Base-by-base conservation (phyloP, 371 early-diverging fungal genomes). In the Haplosporangium sp. region DNA sequence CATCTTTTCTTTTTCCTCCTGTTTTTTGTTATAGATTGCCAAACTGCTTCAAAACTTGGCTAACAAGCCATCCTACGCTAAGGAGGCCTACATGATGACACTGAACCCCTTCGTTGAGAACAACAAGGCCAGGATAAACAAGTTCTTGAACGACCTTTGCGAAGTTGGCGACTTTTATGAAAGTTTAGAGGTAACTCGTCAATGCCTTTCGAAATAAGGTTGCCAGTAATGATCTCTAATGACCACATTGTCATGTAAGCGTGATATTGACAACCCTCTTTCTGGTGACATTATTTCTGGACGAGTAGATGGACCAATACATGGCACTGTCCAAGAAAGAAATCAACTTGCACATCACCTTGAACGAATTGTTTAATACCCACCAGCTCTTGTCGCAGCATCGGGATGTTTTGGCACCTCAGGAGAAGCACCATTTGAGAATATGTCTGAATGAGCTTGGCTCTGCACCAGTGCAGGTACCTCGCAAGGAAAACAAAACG, bases 121-220 rank as follows among this genome's bases (percentile, higher is more conserved):
- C 59, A 95, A 98, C 85, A 95, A 95, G 69, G 86, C 86, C 37
- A 86, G 94, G 14, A 93, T 96, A 81, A 93, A 93, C 79, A 83
- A 85, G 81, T 98, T 98, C 80, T 80, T 98, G 51, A 92, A 91
- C 69, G 94, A 96, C 42, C 83, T 98, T 41, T 96, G 96, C 77
- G 97, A 97, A 86, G 96, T 98, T 5, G 90, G 92, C 53, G 98
- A 98, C 73, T 98, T 98, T 84, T 95, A 95, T 79, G 96, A 98
- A 73, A 87, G 91, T 36, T 79, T 98, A 72, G 97, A 97, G 87
- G 90, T 87, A 74, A 57, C 55, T 14, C 20, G 8, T 2, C 38
- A 45, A 0, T 29, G 16, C n/a, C 21, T 42, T 40, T 11, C 50
- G 29, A 21, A 52, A n/a, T 1, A 29, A 29, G 4, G 29, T 29